phyloP scores from a whole-genome alignment of 2,329 filamentous ascomycete genomes.

The Fusarium abutilonis region DNA sequence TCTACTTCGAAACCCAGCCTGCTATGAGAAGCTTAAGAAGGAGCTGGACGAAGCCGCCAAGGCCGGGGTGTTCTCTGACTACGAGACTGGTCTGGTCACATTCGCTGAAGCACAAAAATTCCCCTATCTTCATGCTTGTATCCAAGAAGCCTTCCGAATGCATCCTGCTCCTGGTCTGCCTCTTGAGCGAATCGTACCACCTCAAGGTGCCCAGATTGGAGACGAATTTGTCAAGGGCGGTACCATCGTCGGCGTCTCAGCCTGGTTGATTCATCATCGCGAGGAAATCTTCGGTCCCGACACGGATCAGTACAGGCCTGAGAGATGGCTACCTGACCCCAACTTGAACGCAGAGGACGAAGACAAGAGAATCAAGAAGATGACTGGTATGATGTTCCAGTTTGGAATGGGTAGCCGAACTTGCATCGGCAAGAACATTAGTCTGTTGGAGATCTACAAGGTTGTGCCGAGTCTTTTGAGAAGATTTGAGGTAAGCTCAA shows the following conservation, averaged over 20 bases:
- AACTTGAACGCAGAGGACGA: slow-evolving; percentile 50
- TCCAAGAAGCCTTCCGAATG: slow-evolving; percentile 81
- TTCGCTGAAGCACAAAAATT: slow-evolving; percentile 76
- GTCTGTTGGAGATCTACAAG: slow-evolving; percentile 71
- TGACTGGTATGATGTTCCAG: slow-evolving; percentile 55
- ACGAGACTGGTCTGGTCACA: slow-evolving; percentile 69
- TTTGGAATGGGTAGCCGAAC: slow-evolving; percentile 77
- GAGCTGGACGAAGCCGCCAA: slow-evolving; percentile 71
- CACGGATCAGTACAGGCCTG: slow-evolving; percentile 72
- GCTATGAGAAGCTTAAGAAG: slow-evolving; percentile 63
- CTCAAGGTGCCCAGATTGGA: slow-evolving; percentile 69
- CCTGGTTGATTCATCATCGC: slow-evolving; percentile 78
- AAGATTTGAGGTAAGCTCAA: slow-evolving; percentile 36
- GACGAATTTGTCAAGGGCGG: slow-evolving; percentile 72
- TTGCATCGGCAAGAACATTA: slow-evolving; percentile 75
- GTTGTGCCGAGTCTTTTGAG: slow-evolving; percentile 58
- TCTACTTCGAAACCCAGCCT: slow-evolving; percentile 69
- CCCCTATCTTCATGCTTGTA: slow-evolving; percentile 78
- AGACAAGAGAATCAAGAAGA: slow-evolving; percentile 53
- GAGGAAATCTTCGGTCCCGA: slow-evolving; percentile 74
- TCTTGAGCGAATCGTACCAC: slow-evolving; percentile 77
- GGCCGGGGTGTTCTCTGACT: slow-evolving; percentile 61
- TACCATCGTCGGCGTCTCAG: slow-evolving; percentile 78
- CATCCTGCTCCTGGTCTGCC: slow-evolving; percentile 79
- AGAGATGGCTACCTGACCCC: slow-evolving; percentile 69